Percentiles rank a stretch among this genome's conserved stretches.
Conservation (phyloP, 2,329 filamentous ascomycete genomes). For the Colletotrichum sojae region DNA sequence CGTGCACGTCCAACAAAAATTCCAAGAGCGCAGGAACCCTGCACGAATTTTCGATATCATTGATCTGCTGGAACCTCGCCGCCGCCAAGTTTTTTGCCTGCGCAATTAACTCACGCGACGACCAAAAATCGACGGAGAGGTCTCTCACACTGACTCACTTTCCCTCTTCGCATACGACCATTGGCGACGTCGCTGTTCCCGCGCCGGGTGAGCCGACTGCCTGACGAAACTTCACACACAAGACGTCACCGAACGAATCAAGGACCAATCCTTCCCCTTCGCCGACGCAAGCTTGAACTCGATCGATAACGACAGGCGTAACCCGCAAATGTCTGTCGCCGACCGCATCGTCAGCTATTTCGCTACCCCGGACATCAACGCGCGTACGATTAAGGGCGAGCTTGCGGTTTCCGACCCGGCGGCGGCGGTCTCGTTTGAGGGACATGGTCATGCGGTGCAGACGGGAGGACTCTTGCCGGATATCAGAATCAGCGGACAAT, state of each 20-base stretch:
- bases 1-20: constrained; percentile 39
- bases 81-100: constrained; percentile 37
- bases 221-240: constrained; percentile 2
- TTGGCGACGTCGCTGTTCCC: constrained; percentile 1
- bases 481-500: constrained; percentile 44
- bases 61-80: constrained; percentile 35
- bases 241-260: constrained; percentile 16
- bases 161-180: background rate
- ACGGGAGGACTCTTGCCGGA: constrained; percentile 47
- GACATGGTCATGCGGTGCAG: constrained; percentile 52
- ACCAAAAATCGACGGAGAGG: constrained; percentile 29
- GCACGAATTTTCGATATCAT: constrained; percentile 38
- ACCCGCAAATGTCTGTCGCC: constrained; percentile 66
- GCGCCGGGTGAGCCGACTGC: constrained; percentile 9
- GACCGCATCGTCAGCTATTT: constrained; percentile 68
- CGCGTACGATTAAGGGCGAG: constrained; percentile 39
- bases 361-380: constrained; percentile 55
- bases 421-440: constrained; percentile 50
- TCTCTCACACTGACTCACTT: constrained; percentile 4
- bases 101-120: constrained; percentile 31
- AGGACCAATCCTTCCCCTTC: constrained; percentile 50
- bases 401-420: constrained; percentile 44
- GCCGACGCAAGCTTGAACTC: constrained; percentile 4
- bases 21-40: constrained; percentile 35
- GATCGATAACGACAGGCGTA: constrained; percentile 29